Evolutionary conservation across 2,329 filamentous ascomycete species (phyloP).

Genomic region (Fusarium pseudograminearum): DNA sequence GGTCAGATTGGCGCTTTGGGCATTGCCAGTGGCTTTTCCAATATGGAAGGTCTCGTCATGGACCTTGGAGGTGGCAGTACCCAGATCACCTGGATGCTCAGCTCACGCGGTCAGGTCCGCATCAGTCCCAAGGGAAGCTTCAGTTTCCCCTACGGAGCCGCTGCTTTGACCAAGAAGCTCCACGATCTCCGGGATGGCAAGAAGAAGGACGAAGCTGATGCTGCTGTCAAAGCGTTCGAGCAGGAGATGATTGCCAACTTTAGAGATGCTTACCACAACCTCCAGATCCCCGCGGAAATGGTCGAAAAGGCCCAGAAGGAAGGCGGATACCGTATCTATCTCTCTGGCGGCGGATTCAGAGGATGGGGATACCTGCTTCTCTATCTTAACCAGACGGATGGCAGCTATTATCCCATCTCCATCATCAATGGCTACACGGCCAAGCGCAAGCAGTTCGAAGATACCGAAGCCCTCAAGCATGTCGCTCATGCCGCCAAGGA

Average conservation of each 20-base stretch:
- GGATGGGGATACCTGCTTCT: constrained; percentile 77
- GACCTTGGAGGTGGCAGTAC: constrained; percentile 78
- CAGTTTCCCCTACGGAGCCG: constrained; percentile 77
- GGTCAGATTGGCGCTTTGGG: constrained; percentile 74
- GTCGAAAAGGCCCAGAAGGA: constrained; percentile 56
- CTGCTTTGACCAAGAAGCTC: constrained; percentile 70
- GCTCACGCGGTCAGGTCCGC: constrained; percentile 60
- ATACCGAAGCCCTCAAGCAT: constrained; percentile 57
- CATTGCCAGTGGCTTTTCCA: constrained; percentile 72
- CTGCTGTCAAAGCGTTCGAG: constrained; percentile 59
- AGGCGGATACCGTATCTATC: constrained; percentile 70
- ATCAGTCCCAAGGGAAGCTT: constrained; percentile 68
- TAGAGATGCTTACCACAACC: constrained; percentile 61
- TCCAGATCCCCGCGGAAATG: constrained; percentile 67
- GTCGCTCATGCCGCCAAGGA: constrained; percentile 52
- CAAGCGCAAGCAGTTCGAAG: constrained; percentile 61
- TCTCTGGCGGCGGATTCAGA: constrained; percentile 77
- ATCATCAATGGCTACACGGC: constrained; percentile 77
- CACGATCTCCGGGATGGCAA: constrained; percentile 56
- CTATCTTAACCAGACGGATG: constrained; percentile 67
- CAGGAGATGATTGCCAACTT: constrained; percentile 66
- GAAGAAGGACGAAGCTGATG: constrained; percentile 55
- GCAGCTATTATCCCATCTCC: constrained; percentile 74
- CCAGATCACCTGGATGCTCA: constrained; percentile 75
- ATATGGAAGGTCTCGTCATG: constrained; percentile 76